These are phyloP conservation scores for Echites panduratus DNA, from an alignment of 257 asterid species.

Conservation along the genomic window DNA sequence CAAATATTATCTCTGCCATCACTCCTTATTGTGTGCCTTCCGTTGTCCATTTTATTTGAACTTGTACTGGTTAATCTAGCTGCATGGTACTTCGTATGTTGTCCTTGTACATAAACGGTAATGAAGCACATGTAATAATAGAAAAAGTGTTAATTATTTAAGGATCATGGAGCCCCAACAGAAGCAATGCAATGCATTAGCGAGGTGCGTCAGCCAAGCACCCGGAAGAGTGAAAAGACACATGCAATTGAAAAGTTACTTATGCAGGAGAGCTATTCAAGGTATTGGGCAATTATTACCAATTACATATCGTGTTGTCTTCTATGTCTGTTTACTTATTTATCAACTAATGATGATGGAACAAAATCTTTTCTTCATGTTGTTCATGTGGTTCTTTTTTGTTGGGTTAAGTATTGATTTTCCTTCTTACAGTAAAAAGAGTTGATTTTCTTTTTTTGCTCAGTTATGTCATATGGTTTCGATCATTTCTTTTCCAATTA, in stretches of 20 bases:
- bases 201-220: conserved; percentile 29
- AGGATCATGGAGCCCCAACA: conserved; percentile 28
- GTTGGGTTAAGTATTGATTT: background rate
- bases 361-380: background rate
- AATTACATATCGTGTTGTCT: background rate
- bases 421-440: background rate
- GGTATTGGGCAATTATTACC: conserved; percentile 33
- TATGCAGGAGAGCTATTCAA: conserved; percentile 62
- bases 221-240: conserved; percentile 48
- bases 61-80: background rate
- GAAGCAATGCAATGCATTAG: conserved; percentile 23
- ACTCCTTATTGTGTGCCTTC: background rate
- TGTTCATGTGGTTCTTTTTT: background rate
- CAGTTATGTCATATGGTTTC: background rate
- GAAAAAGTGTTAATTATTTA: conserved; percentile 13
- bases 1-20: background rate
- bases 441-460: background rate
- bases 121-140: background rate
- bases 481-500: background rate
- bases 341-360: background rate
- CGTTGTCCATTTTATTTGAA: background rate
- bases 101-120: conserved; percentile 6
- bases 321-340: background rate
- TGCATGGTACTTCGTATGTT: background rate
- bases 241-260: conserved; percentile 60